Percentiles rank a stretch among this genome's conserved stretches.
Conservation (phyloP, 192 early-diverging fungal species). For the Entophlyctis helioformis region DNA sequence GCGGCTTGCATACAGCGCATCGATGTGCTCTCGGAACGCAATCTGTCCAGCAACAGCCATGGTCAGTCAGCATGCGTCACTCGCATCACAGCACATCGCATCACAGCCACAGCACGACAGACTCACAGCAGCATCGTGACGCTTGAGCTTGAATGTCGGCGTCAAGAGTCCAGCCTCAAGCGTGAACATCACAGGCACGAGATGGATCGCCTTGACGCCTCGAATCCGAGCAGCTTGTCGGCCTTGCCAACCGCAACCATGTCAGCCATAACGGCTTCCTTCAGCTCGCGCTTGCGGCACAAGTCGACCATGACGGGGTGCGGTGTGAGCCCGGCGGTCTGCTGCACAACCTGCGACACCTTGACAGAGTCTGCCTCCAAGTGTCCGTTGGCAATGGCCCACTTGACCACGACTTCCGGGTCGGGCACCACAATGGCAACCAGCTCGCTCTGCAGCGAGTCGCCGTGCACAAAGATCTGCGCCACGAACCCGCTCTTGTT, state of each 20-base stretch:
- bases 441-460: constrained; percentile 66
- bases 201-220: constrained; percentile 65
- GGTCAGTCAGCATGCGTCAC: too few species aligned
- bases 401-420: constrained; percentile 21
- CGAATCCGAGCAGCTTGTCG: constrained; percentile 78
- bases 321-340: constrained; percentile 10
- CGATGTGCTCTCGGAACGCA: too few species aligned
- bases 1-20: too few species aligned
- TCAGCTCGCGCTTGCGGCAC: constrained; percentile 21
- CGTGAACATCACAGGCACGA: constrained; percentile 61
- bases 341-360: constrained; percentile 8
- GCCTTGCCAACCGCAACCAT: constrained; percentile 63
- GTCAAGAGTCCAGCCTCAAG: constrained; percentile 62
- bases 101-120: too few species aligned
- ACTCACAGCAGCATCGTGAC: constrained; percentile 28
- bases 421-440: constrained; percentile 81
- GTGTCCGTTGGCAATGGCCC: constrained; percentile 20
- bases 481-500: constrained; percentile 61
- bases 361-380: constrained; percentile 24
- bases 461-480: constrained; percentile 91
- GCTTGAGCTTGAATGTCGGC: constrained; percentile 44
- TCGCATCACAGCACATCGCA: too few species aligned
- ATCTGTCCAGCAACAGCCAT: too few species aligned
- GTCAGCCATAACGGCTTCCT: constrained; percentile 25
- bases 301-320: constrained; percentile 15